These are phyloP conservation scores for Thalassiosira exigua DNA, from an alignment of 352 stramenopile genomes.

Conservation along the genomic window DNA sequence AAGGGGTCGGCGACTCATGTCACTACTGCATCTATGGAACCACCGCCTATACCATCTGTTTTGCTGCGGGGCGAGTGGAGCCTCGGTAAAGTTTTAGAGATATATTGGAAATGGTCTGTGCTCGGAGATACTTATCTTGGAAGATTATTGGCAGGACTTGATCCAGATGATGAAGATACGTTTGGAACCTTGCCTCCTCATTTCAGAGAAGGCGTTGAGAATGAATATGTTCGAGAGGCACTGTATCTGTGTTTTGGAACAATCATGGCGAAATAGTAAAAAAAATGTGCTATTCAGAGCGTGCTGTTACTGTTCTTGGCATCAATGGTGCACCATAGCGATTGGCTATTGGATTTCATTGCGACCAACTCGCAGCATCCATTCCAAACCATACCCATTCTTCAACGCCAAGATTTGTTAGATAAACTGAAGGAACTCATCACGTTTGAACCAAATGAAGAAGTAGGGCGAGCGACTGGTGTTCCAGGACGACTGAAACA, in stretches of 20 bases:
- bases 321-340: conserved; percentile 55
- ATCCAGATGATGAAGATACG: conserved; percentile 25
- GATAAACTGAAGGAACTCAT: conserved; percentile 41
- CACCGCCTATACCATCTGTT: conserved; percentile 49
- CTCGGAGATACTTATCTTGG: conserved; percentile 56
- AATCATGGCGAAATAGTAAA: background rate
- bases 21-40: conserved; percentile 36
- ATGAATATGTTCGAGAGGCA: conserved; percentile 2
- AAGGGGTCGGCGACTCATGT: conserved; percentile 53
- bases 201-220: conserved; percentile 32
- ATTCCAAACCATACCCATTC: conserved; percentile 31
- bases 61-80: conserved; percentile 50
- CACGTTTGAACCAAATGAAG: conserved; percentile 39
- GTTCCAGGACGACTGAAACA: conserved; percentile 41
- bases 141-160: conserved; percentile 26
- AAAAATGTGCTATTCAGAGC: conserved; percentile 3
- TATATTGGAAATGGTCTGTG: conserved; percentile 54
- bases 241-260: background rate
- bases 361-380: conserved; percentile 22
- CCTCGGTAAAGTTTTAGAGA: conserved; percentile 55
- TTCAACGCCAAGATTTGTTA: conserved; percentile 17
- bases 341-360: conserved; percentile 19
- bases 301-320: conserved; percentile 49
- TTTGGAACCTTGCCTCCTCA: conserved; percentile 53
- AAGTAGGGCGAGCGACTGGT: conserved; percentile 34